A percentile compares a stretch with the other conserved stretches of the same genome.
Evolutionary conservation across 2,329 filamentous ascomycete genomes (phyloP).

Genomic region (Didymella arachidicola): DNA sequence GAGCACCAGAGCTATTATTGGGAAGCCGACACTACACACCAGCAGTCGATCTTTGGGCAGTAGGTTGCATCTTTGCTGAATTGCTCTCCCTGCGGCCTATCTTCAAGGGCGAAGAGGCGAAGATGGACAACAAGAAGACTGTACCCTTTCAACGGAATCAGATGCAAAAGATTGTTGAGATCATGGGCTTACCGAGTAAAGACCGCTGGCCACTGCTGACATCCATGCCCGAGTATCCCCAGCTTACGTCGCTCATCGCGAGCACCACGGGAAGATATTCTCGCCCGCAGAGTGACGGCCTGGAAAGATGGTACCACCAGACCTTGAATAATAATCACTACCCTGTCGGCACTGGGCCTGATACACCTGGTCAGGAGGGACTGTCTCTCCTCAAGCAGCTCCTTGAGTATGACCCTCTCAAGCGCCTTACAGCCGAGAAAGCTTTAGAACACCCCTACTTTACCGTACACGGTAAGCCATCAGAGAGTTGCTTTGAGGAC

Average conservation of each 20-base stretch:
- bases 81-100: slow-evolving; percentile 88
- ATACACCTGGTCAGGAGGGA: slow-evolving; percentile 67
- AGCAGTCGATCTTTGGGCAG: slow-evolving; percentile 95
- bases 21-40: slow-evolving; percentile 96
- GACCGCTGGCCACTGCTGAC: slow-evolving; percentile 86
- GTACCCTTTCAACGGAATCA: slow-evolving; percentile 97
- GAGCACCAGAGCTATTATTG: slow-evolving; percentile 89
- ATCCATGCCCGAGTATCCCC: slow-evolving; percentile 85
- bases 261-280: slow-evolving; percentile 58
- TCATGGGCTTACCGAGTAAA: slow-evolving; percentile 88
- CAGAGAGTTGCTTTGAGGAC: slow-evolving; percentile 88
- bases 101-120: slow-evolving; percentile 98
- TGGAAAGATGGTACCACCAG: slow-evolving; percentile 72
- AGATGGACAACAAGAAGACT: slow-evolving; percentile 98
- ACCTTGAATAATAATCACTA: slow-evolving; percentile 59
- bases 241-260: slow-evolving; percentile 64
- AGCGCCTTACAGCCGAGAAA: slow-evolving; percentile 84
- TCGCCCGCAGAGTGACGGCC: slow-evolving; percentile 57
- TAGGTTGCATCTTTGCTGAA: slow-evolving; percentile 98
- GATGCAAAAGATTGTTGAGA: slow-evolving; percentile 98
- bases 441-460: slow-evolving; percentile 95
- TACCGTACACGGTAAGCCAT: slow-evolving; percentile 66
- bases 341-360: slow-evolving; percentile 46
- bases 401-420: slow-evolving; percentile 91
- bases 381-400: slow-evolving; percentile 82